Conservation (phyloP, 345 rosid genomes). For the Ceriops tagal region DNA sequence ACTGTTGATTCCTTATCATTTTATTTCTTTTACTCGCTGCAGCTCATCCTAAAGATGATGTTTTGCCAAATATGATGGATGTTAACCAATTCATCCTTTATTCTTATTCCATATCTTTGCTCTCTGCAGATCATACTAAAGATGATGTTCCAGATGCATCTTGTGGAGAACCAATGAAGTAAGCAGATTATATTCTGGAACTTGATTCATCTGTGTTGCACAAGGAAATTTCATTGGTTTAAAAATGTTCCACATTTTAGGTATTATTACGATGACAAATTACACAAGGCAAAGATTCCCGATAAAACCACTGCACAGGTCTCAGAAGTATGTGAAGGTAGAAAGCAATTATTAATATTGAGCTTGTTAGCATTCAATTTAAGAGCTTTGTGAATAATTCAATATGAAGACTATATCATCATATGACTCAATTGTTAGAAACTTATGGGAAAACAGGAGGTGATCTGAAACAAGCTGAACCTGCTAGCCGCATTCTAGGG, state of each 20-base stretch:
- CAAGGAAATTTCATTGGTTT: neutral
- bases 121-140: constrained; percentile 36
- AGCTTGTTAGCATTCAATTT: neutral
- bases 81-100: constrained; percentile 2
- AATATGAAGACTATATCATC: neutral
- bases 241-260: constrained; percentile 19
- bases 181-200: constrained; percentile 21
- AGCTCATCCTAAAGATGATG: neutral
- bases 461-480: constrained; percentile 22
- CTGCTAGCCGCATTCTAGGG: constrained; percentile 27
- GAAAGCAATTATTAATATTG: constrained; percentile 1
- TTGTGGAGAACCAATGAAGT: constrained; percentile 39
- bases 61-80: neutral
- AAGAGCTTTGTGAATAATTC: neutral
- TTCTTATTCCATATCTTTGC: constrained; percentile 1
- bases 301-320: constrained; percentile 17
- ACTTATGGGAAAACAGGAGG: constrained; percentile 28
- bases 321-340: constrained; percentile 38
- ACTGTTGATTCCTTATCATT: neutral
- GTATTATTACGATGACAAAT: constrained; percentile 24
- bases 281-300: constrained; percentile 19
- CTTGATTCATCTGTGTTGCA: constrained; percentile 7
- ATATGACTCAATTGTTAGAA: neutral
- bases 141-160: constrained; percentile 23
- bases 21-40: neutral